A percentile compares a stretch with the other conserved stretches of the same genome.
phyloP scores from a whole-genome alignment of 768 basidiomycete genomes.

The Trametes villosa region DNA sequence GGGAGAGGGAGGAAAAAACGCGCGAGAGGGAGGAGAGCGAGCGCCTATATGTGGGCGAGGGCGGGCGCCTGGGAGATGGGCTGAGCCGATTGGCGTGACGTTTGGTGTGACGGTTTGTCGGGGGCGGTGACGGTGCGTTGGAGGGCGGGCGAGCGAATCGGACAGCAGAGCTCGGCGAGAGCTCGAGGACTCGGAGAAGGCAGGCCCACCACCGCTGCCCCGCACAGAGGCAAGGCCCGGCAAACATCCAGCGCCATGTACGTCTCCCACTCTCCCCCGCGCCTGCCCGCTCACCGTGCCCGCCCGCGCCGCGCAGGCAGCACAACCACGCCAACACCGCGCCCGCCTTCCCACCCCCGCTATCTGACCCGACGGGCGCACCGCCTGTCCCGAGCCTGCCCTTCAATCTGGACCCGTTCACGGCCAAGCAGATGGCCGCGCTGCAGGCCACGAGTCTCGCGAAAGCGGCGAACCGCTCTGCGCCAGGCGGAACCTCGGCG shows the following conservation, averaged over 20 bases:
- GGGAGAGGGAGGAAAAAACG: slow-evolving; percentile 24
- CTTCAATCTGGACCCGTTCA: slow-evolving; percentile 64
- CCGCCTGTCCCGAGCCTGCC: slow-evolving; percentile 16
- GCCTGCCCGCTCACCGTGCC: not conserved
- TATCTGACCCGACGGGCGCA: slow-evolving; percentile 10
- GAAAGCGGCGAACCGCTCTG: slow-evolving; percentile 56
- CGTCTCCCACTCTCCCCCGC: not conserved
- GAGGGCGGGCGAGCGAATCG: not conserved
- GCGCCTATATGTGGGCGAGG: slow-evolving; percentile 7
- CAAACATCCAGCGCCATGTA: slow-evolving; percentile 4
- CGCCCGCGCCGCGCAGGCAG: slow-evolving; percentile 20
- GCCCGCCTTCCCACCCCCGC: slow-evolving; percentile 2
- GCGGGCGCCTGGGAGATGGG: slow-evolving; percentile 1
- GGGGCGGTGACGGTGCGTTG: not conserved
- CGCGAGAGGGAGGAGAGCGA: slow-evolving; percentile 11
- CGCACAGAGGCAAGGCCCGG: no score
- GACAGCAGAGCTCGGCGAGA: no score
- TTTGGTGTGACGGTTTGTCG: not conserved
- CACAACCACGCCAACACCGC: slow-evolving; percentile 19
- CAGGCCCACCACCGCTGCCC: no score
- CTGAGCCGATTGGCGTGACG: not conserved
- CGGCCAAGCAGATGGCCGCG: slow-evolving; percentile 83
- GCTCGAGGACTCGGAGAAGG: slow-evolving; percentile 1
- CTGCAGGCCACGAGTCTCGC: slow-evolving; percentile 67
- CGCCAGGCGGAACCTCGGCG: slow-evolving; percentile 59